Evolutionary conservation across 106 monocot genomes (phyloP), one percentile per base, ranked within the genome.

Genomic region (Narthecium ossifragum): DNA sequence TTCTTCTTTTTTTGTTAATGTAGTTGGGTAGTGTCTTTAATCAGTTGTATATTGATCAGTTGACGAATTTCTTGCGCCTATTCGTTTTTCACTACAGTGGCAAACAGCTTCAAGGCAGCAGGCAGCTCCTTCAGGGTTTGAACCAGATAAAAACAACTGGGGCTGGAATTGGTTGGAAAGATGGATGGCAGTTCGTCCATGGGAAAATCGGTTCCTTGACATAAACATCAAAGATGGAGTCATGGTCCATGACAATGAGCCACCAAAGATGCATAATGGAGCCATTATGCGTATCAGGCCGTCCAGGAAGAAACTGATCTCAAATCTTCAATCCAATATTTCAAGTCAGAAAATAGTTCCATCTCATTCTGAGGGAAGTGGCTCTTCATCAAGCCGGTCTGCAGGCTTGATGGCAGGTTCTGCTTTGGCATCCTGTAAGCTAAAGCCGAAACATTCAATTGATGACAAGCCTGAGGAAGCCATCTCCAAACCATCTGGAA

Each of bases 101-200:
- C 87, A 92, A 73, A 80, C 92, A 57, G 75, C 83, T 75, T 63
- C 71, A 21, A 87, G 73, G 70, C 87, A 78, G 56, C 65, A 8
- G 25, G 25, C 60, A n/a, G 43, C 46, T 20, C 59, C 64, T 29
- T 12, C 72, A 53, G 70, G 77, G 18, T 81, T 75, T 74, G 75
- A 88, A 68, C 78, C 81, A 15, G 87, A 84, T 62, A 87, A 78
- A 57, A 80, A 73, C 54, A 88, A 57, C 75, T 92, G 92, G 92
- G 92, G 92, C 1, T 92, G 87, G 87, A 92, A 92, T 46, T 92
- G 92, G 92, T 37, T 92, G 46, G 92, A 92, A 69, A 71, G 92
- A 74, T 92, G 92, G 92, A 92, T 92, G 92, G 92, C 92, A 17
- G 87, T 84, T 65, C 83, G 84, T 9, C 92, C 92, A 25, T 92